Evolutionary conservation across 148 eudicot species (phyloP), one percentile per base, ranked within the genome.

Genomic region (Amaranthus hypochondriacus): DNA sequence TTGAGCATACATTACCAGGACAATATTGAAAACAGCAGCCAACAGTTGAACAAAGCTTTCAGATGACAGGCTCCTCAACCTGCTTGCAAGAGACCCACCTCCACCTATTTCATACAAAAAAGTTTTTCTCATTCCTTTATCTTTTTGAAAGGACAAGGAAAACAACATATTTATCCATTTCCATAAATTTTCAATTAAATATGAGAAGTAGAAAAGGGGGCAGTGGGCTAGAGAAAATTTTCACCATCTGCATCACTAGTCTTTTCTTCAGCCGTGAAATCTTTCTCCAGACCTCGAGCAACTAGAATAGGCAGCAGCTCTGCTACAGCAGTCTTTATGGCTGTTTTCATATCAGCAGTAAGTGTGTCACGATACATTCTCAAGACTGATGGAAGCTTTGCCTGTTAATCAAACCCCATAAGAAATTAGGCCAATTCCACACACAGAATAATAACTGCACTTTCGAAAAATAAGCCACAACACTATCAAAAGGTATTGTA

Each of bases 291-390:
- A 48, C 82, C 81, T 56, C 86, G 84, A 69, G 81, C 74, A 69
- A 92, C 81, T 76, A 92, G 90, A 82, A 89, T 81, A 7, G 95
- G 97, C 75, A 92, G 92, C 81, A 92, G 81, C 73, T 90, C 92
- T 21, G 89, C 87, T 67, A 96, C 99, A 1, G 87, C 82, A 61
- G 88, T 78, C 71, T 96, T 96, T 47, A 96, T 89, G 61, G 97
- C 93, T 76, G 86, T 82, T 84, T 96, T 96, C 97, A 96, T 96
- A 75, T 92, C 94, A 82, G 88, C 89, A 60, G 96, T 89, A 64
- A 92, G 92, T 11, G 94, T 87, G 70, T 96, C 99, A 76, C 97
- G 90, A 72, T 96, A 96, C 68, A 90, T 73, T 80, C 99, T 92
- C 89, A 96, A 81, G 51, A 92, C 96, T 28, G 89, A 88, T 60